These are phyloP conservation scores for Quercus glauca DNA, from an alignment of 306 rosid species.

Conservation along the genomic window DNA sequence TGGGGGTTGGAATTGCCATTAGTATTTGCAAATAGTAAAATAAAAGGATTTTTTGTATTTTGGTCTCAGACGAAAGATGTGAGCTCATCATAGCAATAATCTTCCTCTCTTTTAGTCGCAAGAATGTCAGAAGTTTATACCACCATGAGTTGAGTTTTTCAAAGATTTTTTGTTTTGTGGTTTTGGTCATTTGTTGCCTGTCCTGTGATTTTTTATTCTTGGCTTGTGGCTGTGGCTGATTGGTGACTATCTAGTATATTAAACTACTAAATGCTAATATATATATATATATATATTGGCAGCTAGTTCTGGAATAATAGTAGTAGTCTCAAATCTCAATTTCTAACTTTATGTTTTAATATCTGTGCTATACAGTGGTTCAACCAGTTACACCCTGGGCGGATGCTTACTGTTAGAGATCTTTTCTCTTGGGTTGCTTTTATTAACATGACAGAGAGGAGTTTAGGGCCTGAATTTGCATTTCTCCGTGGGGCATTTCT, in stretches of 20 bases:
- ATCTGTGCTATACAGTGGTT: conserved; percentile 61
- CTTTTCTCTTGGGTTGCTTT: conserved; percentile 86
- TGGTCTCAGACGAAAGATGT: too few relatives aligned
- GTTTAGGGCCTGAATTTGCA: conserved; percentile 64
- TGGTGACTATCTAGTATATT: neutral
- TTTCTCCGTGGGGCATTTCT: too few relatives aligned
- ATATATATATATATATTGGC: neutral
- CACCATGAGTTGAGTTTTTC: too few relatives aligned
- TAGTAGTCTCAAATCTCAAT: neutral
- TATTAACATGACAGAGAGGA: conserved; percentile 47
- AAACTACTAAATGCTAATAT: neutral
- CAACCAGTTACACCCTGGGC: conserved; percentile 58
- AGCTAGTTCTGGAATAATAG: neutral
- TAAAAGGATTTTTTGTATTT: too few relatives aligned
- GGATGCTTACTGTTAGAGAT: conserved; percentile 88
- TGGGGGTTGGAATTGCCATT: too few relatives aligned
- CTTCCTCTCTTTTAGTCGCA: too few relatives aligned
- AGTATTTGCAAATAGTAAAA: too few relatives aligned
- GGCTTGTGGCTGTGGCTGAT: neutral
- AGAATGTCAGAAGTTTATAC: too few relatives aligned
- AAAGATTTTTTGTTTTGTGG: neutral
- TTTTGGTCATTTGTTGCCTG: neutral
- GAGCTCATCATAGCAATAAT: too few relatives aligned
- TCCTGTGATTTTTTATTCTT: neutral
- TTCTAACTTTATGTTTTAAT: conserved; percentile 16